Evolutionary conservation across 768 basidiomycete genomes (phyloP).

Genomic region (Macrolepiota dolichaula): DNA sequence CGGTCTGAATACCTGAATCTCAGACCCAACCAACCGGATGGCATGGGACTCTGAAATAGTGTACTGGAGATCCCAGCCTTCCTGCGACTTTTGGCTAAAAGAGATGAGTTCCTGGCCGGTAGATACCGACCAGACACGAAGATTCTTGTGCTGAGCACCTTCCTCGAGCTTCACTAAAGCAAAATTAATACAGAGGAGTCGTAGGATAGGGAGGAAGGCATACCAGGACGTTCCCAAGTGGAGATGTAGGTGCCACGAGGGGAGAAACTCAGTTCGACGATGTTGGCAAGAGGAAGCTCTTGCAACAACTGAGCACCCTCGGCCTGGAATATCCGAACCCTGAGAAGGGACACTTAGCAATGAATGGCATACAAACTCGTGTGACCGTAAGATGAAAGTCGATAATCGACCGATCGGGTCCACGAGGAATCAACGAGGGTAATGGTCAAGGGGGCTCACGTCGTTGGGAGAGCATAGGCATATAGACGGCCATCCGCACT

Average conservation of each 20-base stretch:
- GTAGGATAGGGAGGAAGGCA: conserved; percentile 15
- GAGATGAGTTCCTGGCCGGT: conserved; percentile 84
- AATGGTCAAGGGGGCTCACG: conserved; percentile 43
- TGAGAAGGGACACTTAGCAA: conserved; percentile 25
- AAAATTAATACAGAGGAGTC: neutral
- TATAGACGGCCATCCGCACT: conserved; percentile 85
- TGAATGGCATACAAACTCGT: conserved; percentile 5
- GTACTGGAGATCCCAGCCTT: conserved; percentile 90
- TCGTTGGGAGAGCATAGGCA: conserved; percentile 75
- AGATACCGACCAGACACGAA: conserved; percentile 83
- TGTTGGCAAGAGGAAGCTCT: conserved; percentile 70
- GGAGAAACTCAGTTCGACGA: conserved; percentile 87
- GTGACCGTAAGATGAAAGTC: conserved; percentile 10
- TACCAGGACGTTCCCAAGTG: conserved; percentile 91
- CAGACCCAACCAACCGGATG: conserved; percentile 71
- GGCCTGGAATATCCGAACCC: conserved; percentile 76
- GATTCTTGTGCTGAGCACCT: conserved; percentile 89
- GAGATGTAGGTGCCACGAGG: conserved; percentile 91
- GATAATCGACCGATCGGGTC: conserved; percentile 14
- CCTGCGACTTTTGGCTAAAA: conserved; percentile 88
- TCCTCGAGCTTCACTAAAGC: conserved; percentile 78
- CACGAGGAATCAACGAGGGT: conserved; percentile 18
- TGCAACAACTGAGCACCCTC: conserved; percentile 69
- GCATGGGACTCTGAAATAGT: conserved; percentile 88
- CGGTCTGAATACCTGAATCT: conserved; percentile 83